A percentile compares a stretch with the other conserved stretches of the same genome.
Conservation (phyloP, 2,329 filamentous ascomycete species). For the Colletotrichum lini region DNA sequence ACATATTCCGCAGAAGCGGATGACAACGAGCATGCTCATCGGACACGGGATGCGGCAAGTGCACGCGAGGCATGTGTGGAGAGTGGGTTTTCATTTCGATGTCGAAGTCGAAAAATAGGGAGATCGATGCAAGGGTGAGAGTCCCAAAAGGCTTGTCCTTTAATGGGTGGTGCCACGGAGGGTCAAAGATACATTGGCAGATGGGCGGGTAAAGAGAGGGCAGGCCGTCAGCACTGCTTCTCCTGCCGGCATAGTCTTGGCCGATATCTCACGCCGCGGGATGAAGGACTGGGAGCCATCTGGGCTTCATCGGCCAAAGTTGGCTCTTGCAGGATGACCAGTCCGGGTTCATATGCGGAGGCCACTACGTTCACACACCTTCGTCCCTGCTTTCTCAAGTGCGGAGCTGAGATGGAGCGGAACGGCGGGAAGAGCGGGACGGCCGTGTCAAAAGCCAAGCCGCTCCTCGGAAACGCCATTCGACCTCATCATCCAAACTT, state of each 20-base stretch:
- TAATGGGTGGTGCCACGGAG: background rate
- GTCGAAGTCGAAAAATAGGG: slow-evolving; percentile 11
- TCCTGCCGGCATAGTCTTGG: slow-evolving; percentile 31
- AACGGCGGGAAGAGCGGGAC: slow-evolving; percentile 31
- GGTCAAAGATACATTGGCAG: slow-evolving; percentile 11
- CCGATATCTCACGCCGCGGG: slow-evolving; percentile 23
- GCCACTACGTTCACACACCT: background rate
- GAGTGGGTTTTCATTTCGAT: background rate
- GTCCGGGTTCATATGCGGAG: background rate
- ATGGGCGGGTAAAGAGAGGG: background rate
- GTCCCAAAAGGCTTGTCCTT: slow-evolving; percentile 19
- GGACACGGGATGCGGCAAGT: slow-evolving; percentile 28
- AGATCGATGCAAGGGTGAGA: slow-evolving; percentile 11
- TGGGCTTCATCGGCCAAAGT: slow-evolving; percentile 27
- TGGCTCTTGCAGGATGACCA: slow-evolving; percentile 25
- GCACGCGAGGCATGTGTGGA: slow-evolving; percentile 26
- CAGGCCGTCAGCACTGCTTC: slow-evolving; percentile 15
- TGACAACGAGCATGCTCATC: background rate
- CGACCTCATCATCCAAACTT: slow-evolving; percentile 28
- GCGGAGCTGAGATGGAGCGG: slow-evolving; percentile 23
- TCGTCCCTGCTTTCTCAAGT: background rate
- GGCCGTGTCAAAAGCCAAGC: slow-evolving; percentile 27
- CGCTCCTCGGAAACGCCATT: slow-evolving; percentile 12
- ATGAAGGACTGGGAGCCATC: slow-evolving; percentile 22
- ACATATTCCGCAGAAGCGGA: slow-evolving; percentile 21